phyloP scores from a whole-genome alignment of 2,329 filamentous ascomycete species.

The Keithomyces neogunnii region DNA sequence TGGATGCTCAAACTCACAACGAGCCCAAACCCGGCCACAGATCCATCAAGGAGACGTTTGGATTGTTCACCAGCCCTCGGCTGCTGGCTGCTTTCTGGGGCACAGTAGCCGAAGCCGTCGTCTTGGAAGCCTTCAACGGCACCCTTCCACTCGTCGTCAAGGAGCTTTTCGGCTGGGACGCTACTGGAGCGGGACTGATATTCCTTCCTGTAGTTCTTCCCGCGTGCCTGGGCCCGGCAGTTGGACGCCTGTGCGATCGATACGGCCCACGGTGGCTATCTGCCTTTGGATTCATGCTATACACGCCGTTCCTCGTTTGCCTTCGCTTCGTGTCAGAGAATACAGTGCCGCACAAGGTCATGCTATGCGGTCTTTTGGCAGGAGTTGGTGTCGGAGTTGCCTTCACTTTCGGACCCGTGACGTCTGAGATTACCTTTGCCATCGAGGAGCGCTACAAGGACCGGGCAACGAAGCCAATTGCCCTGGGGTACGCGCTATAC shows the following conservation, averaged over 20 bases:
- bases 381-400: slow-evolving; percentile 21
- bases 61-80: slow-evolving; percentile 20
- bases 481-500: slow-evolving; percentile 26
- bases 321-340: slow-evolving; percentile 23
- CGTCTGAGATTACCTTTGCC: slow-evolving; percentile 28
- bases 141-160: slow-evolving; percentile 23
- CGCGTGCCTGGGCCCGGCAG: slow-evolving; percentile 20
- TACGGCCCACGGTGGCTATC: slow-evolving; percentile 27
- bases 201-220: slow-evolving; percentile 25
- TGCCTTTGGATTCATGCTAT: slow-evolving; percentile 22
- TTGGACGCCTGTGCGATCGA: slow-evolving; percentile 23
- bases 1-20: too few relatives aligned
- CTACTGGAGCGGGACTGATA: slow-evolving; percentile 24
- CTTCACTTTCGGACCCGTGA: slow-evolving; percentile 25
- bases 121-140: slow-evolving; percentile 25
- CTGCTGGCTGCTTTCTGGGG: slow-evolving; percentile 25
- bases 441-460: slow-evolving; percentile 13
- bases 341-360: slow-evolving; percentile 19
- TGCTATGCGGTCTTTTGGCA: slow-evolving; percentile 23
- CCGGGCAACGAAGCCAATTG: slow-evolving; percentile 17
- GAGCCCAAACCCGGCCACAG: neutral
- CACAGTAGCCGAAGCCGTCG: slow-evolving; percentile 23
- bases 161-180: slow-evolving; percentile 22
- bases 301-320: slow-evolving; percentile 24
- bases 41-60: slow-evolving; percentile 13